phyloP scores from a whole-genome alignment of 169 alveolate genomes.

The Plasmodium chabaudi region DNA sequence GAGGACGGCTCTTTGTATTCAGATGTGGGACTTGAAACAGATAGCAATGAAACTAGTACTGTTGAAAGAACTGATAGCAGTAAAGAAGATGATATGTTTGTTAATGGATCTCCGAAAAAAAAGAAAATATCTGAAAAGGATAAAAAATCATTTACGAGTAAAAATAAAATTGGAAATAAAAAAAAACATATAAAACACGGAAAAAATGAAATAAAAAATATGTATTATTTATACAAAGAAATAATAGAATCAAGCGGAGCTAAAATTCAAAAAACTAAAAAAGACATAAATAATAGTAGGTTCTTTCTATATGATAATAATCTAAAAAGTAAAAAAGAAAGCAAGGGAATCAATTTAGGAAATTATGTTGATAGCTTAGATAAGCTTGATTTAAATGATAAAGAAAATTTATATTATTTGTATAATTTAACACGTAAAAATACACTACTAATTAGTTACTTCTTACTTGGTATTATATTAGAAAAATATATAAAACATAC shows the following conservation, averaged over 20 bases:
- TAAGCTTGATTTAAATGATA: constrained; percentile 86
- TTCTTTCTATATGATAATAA: constrained; percentile 56
- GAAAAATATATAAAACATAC: constrained; percentile 90
- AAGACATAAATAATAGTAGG: constrained; percentile 71
- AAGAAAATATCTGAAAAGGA: not conserved
- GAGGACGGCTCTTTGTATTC: constrained; percentile 12
- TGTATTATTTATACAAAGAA: constrained; percentile 69
- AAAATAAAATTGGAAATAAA: not conserved
- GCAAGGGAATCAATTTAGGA: constrained; percentile 20
- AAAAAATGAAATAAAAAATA: constrained; percentile 42
- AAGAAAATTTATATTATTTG: constrained; percentile 82
- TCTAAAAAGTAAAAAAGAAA: constrained; percentile 36
- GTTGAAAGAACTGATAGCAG: not conserved
- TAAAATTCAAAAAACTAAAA: constrained; percentile 74
- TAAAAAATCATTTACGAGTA: not conserved
- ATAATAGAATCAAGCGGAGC: constrained; percentile 75
- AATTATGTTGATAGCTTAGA: constrained; percentile 79
- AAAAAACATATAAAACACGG: not conserved
- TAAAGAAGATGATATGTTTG: not conserved
- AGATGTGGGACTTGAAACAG: not conserved
- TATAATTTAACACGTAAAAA: constrained; percentile 80
- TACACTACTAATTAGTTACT: constrained; percentile 87
- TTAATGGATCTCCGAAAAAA: not conserved
- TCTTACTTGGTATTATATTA: constrained; percentile 85
- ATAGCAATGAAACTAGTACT: not conserved